A percentile compares a stretch with the other conserved stretches of the same genome.
phyloP scores from a whole-genome alignment of 768 basidiomycete genomes.

The Inosperma sp. region DNA sequence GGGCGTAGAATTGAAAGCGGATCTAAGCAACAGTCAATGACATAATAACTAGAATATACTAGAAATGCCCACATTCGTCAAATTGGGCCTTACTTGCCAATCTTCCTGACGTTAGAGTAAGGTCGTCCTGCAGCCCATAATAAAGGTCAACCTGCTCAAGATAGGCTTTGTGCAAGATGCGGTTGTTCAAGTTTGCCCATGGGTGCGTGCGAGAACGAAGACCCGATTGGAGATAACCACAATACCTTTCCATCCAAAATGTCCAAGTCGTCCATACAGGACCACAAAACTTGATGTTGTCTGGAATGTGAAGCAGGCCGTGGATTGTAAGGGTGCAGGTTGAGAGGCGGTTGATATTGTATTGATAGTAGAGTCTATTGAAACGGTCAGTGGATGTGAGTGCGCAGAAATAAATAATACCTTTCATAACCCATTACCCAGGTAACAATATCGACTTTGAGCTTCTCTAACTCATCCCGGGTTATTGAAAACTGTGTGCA shows the following conservation, averaged over 20 bases:
- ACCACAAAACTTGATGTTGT: conserved; percentile 27
- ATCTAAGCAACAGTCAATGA: conserved; percentile 13
- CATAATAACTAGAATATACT: conserved; percentile 7
- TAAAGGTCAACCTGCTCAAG: conserved; percentile 21
- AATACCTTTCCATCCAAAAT: conserved; percentile 34
- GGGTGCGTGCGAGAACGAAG: conserved; percentile 24
- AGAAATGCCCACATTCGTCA: conserved; percentile 7
- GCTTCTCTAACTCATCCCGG: conserved; percentile 19
- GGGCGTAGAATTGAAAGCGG: conserved; percentile 12
- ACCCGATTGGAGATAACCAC: conserved; percentile 24
- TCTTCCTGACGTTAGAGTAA: conserved; percentile 14
- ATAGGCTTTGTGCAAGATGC: conserved; percentile 22
- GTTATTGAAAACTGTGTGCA: conserved; percentile 32
- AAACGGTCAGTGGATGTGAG: background rate
- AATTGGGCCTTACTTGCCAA: background rate
- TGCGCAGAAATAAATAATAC: conserved; percentile 20
- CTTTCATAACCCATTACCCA: conserved; percentile 39
- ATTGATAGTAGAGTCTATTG: conserved; percentile 33
- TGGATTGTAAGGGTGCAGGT: conserved; percentile 32
- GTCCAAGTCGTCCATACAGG: conserved; percentile 35
- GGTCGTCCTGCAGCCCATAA: conserved; percentile 28
- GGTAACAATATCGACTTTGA: conserved; percentile 24
- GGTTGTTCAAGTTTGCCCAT: conserved; percentile 26
- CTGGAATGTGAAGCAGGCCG: conserved; percentile 29
- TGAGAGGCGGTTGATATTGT: conserved; percentile 22